Conservation (phyloP, 2,329 filamentous ascomycete genomes). For the Fusarium nygamai region DNA sequence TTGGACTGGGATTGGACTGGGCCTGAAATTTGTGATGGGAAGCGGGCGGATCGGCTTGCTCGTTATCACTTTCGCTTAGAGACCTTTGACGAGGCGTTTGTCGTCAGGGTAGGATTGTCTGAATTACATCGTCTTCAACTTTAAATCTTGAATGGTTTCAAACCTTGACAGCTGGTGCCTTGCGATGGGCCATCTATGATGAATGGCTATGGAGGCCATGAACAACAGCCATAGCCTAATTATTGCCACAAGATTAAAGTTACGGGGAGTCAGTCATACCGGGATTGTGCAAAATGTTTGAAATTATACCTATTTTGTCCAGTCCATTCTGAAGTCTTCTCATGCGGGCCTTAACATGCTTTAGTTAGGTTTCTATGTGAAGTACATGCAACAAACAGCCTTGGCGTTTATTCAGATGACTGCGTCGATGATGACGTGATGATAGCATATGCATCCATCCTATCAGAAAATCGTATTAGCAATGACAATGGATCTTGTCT, state of each 20-base stretch:
- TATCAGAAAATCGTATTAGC: neutral
- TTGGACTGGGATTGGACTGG: slow-evolving; percentile 28
- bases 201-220: neutral
- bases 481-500: neutral
- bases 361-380: neutral
- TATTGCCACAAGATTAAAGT: neutral
- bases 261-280: neutral
- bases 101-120: neutral
- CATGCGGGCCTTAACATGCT: neutral
- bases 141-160: neutral
- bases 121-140: slow-evolving; percentile 4
- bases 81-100: slow-evolving; percentile 14
- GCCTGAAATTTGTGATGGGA: slow-evolving; percentile 24
- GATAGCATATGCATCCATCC: neutral
- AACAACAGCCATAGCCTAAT: neutral
- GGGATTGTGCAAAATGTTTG: neutral
- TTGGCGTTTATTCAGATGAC: neutral
- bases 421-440: neutral
- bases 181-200: neutral
- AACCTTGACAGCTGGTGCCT: neutral
- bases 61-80: slow-evolving; percentile 41
- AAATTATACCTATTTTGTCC: neutral
- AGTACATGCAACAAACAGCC: neutral
- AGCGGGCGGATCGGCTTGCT: slow-evolving; percentile 23
- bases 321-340: neutral